Base-by-base conservation (phyloP, 352 stramenopile genomes). In the Pythium dissimile region DNA sequence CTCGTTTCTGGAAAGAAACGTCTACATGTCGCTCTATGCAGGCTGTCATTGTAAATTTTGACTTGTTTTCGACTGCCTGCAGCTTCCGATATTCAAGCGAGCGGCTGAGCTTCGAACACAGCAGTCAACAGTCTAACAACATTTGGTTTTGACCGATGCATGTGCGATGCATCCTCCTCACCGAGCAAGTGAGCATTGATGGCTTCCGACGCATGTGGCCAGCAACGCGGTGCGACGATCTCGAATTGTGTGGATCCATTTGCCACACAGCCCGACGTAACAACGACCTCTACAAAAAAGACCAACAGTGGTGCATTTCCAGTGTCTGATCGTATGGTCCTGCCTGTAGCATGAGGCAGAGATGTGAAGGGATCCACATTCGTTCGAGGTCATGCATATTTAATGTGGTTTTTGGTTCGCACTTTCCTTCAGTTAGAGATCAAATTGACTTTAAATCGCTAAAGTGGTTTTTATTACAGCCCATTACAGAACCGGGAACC, bases 341-440 rank as follows among this genome's bases (percentile, higher is more conserved):
- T 12, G 7, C 7, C 12, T 12, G 7, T 12, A 35, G 30, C 30
- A 35, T 24, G 38, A 26, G 39, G 18, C 26, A 41, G 39, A 59
- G 41, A 52, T 59, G 52, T 50, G 41, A 49, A 45, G 13, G 43
- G 23, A 28, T 49, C 26, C 12, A 21, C 3, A n/a, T 32, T 54
- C 15, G 23, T 55, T 49, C 13, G 54, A 42, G 34, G 34, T 28
- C 23, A 35, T 45, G 24, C 27, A 45, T 21, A 45, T 28, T 21
- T 21, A n/a, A 16, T 4, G 45, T 66, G 59, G 59, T 66, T 66
- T 66, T 61, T 66, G 44, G n/a, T n/a, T n/a, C n/a, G n/a, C n/a
- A n/a, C n/a, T n/a, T n/a, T n/a, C n/a, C n/a, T n/a, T n/a, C n/a
- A n/a, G n/a, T n/a, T n/a, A n/a, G n/a, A n/a, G n/a, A n/a, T n/a